Conservation (phyloP, 495 filamentous ascomycete species). For the Diplogelasinospora grovesii region DNA sequence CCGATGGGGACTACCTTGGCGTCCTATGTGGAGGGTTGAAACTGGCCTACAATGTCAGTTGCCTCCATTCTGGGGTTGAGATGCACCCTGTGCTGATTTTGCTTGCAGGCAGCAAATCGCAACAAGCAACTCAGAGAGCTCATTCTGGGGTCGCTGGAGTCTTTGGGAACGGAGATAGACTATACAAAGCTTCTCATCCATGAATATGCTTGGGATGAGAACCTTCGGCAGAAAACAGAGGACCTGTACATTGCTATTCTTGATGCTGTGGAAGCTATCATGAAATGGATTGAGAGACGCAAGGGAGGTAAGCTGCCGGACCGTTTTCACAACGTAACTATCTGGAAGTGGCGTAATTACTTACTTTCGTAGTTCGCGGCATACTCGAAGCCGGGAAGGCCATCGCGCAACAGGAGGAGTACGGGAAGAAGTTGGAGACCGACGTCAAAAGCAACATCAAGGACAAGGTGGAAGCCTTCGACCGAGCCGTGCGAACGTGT, state of each 20-base stretch:
- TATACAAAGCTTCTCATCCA: background rate
- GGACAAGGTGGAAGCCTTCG: constrained; percentile 1
- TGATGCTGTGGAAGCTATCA: constrained; percentile 1
- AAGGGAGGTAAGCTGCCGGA: too few relatives aligned
- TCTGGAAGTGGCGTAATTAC: too few relatives aligned
- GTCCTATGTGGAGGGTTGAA: background rate
- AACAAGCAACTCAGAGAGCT: background rate
- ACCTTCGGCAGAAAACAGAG: background rate
- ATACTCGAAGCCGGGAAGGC: background rate
- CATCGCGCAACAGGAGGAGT: background rate
- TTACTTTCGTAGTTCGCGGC: background rate
- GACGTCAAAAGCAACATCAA: background rate
- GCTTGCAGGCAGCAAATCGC: background rate
- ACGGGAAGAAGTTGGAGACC: background rate
- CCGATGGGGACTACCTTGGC: background rate
- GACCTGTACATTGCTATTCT: background rate
- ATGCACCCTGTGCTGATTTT: too few relatives aligned
- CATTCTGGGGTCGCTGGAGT: background rate
- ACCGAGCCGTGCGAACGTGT: background rate
- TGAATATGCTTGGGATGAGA: constrained; percentile 1
- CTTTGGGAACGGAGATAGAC: background rate
- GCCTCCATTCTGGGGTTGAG: too few relatives aligned
- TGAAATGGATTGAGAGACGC: background rate
- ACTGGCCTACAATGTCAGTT: background rate
- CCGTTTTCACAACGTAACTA: too few relatives aligned